Conservation (phyloP, 441 rosid genomes). For the Adansonia grandidieri region DNA sequence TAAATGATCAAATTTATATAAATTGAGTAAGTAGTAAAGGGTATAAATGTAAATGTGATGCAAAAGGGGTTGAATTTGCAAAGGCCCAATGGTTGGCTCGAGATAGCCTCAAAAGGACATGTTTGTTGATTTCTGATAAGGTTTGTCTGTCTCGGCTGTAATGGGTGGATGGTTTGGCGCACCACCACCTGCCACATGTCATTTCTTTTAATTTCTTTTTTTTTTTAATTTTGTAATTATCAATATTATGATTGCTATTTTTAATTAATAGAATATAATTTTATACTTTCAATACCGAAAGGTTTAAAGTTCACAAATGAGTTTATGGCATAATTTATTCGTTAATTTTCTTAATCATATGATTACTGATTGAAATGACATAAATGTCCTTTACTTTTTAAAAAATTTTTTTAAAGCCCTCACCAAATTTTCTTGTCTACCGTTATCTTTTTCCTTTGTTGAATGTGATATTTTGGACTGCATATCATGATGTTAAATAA, state of each 20-base stretch:
- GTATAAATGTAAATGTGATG: constrained; percentile 15
- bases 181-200: constrained; percentile 12
- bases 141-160: not conserved
- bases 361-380: no score
- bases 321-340: not conserved
- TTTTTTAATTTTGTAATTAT: not conserved
- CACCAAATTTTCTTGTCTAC: no score
- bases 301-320: not conserved
- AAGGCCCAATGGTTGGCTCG: not conserved
- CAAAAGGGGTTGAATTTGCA: not conserved
- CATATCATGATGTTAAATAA: no score
- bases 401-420: no score
- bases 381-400: no score
- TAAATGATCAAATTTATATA: no score
- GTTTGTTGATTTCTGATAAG: constrained; percentile 28
- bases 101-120: constrained; percentile 18
- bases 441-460: no score
- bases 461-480: no score
- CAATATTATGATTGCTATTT: no score
- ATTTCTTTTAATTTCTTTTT: not conserved
- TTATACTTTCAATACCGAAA: not conserved
- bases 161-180: not conserved
- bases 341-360: not conserved
- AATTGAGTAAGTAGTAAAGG: not conserved
- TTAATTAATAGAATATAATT: no score